Conservation (phyloP, 1,139 yeast genomes). For the Debaryomyces singareniensis region DNA sequence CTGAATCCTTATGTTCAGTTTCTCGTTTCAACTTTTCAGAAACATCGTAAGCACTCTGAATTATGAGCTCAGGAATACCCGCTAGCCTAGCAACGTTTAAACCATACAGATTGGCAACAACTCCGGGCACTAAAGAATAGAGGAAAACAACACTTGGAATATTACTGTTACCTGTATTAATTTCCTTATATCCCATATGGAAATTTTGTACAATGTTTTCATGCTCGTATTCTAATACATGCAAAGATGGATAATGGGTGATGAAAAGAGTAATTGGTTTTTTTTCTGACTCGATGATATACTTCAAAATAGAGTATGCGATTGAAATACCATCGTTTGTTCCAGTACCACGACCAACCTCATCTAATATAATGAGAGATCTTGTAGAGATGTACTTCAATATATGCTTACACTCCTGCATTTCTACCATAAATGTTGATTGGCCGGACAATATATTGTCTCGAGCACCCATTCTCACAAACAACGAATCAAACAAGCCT, state of each 20-base stretch:
- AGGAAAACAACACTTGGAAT: constrained; percentile 49
- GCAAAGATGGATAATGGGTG: constrained; percentile 80
- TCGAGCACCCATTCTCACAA: constrained; percentile 64
- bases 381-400: constrained; percentile 36
- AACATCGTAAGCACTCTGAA: constrained; percentile 41
- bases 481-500: constrained; percentile 56
- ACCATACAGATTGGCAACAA: constrained; percentile 65
- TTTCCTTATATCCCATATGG: constrained; percentile 70
- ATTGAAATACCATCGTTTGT: constrained; percentile 86
- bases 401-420: constrained; percentile 58
- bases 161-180: constrained; percentile 23
- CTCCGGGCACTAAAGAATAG: constrained; percentile 55
- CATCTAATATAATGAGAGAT: constrained; percentile 72
- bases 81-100: constrained; percentile 75
- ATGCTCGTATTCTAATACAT: constrained; percentile 40
- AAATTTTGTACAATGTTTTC: constrained; percentile 44
- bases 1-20: constrained; percentile 13
- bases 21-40: constrained; percentile 36
- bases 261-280: constrained; percentile 67
- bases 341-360: constrained; percentile 83
- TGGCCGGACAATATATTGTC: constrained; percentile 64
- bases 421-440: constrained; percentile 73
- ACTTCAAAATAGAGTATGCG: constrained; percentile 69
- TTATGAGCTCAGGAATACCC: constrained; percentile 45
- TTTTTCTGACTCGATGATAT: constrained; percentile 41